Evolutionary conservation across 345 rosid genomes (phyloP).

Genomic region (Eucalyptus guilfoylei): DNA sequence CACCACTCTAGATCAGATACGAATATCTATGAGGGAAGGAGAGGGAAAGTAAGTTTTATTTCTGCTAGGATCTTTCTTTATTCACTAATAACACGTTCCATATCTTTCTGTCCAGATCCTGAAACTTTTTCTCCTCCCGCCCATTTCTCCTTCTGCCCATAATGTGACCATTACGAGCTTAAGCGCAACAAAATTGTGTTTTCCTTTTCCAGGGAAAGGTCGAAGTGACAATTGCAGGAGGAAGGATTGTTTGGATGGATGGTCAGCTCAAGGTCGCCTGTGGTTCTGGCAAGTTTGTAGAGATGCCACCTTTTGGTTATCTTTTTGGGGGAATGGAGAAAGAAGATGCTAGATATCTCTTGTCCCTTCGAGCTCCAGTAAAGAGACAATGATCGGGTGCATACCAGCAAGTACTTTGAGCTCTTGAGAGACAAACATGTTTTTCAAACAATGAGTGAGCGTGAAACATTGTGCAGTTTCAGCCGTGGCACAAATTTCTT

Average conservation of each 20-base stretch:
- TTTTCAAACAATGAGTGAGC: not conserved
- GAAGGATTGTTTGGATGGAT: conserved; percentile 75
- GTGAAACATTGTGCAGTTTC: not conserved
- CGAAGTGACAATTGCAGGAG: conserved; percentile 87
- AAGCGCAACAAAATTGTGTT: not conserved
- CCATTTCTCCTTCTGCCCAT: not conserved
- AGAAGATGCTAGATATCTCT: conserved; percentile 59
- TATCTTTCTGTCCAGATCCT: not conserved
- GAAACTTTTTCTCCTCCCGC: not conserved
- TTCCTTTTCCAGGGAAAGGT: conserved; percentile 57
- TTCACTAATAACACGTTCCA: not conserved
- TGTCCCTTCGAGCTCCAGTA: conserved; percentile 73
- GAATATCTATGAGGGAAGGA: conserved; percentile 69
- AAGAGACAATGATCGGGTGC: conserved; percentile 31
- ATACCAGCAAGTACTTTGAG: not conserved
- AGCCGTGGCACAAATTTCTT: not conserved
- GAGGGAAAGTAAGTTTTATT: conserved; percentile 48
- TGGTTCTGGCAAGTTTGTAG: conserved; percentile 63
- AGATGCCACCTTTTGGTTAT: conserved; percentile 67
- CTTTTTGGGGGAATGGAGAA: conserved; percentile 76
- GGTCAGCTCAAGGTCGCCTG: conserved; percentile 51
- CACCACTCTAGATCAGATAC: conserved; percentile 89
- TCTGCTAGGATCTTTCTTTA: not conserved
- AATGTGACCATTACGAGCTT: not conserved
- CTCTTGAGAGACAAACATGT: not conserved